phyloP scores from a whole-genome alignment of 176 grass and related monocot genomes.

The Eragrostis curvula region DNA sequence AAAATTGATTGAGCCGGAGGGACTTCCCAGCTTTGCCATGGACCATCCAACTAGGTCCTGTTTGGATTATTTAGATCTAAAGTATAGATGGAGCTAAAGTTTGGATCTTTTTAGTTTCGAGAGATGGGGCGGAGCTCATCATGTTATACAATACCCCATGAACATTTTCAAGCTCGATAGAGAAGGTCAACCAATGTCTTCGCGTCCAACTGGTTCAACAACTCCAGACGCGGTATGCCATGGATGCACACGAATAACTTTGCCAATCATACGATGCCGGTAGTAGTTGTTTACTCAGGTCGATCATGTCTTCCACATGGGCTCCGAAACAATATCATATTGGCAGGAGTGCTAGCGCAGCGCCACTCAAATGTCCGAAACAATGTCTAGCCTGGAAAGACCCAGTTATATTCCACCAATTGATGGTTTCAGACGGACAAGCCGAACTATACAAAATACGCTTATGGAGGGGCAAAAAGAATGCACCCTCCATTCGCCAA shows the following conservation, averaged over 20 bases:
- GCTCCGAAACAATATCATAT: not conserved
- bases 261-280: not conserved
- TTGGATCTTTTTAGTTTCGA: not conserved
- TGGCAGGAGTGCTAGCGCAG: too few relatives aligned
- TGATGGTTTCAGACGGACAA: not conserved
- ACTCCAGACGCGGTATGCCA: not conserved
- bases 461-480: not conserved
- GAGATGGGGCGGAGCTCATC: not conserved
- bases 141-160: conserved; percentile 9
- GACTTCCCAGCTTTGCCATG: not conserved
- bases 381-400: conserved; percentile 6
- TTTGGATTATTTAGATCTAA: too few relatives aligned
- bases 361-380: not conserved
- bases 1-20: not conserved
- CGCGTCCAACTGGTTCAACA: conserved; percentile 1
- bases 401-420: not conserved
- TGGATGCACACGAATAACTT: not conserved
- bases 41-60: not conserved
- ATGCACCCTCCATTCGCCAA: too few relatives aligned
- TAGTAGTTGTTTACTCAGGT: not conserved
- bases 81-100: too few relatives aligned
- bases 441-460: not conserved
- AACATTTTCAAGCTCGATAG: not conserved
- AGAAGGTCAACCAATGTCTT: too few relatives aligned
- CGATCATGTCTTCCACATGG: not conserved